phyloP scores from a whole-genome alignment of 257 asterid genomes.

The Solanum tarapatanum region DNA sequence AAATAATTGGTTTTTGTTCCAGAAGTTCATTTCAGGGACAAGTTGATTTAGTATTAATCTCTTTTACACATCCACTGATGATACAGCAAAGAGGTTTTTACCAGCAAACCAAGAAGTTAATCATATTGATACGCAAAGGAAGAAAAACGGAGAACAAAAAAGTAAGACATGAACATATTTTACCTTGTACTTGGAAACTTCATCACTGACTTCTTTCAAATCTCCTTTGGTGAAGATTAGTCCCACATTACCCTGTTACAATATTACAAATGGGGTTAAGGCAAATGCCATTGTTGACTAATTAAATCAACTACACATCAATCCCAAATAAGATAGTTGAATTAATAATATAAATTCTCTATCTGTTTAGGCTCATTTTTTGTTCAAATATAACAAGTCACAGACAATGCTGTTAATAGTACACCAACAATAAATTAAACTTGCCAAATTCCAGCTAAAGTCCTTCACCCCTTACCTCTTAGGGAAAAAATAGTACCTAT shows the following conservation, averaged over 20 bases:
- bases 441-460: not conserved
- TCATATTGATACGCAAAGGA: not conserved
- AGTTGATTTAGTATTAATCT: not conserved
- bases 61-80: not conserved
- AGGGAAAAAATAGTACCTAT: not conserved
- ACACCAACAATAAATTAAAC: not conserved
- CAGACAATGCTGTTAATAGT: not conserved
- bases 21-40: not conserved
- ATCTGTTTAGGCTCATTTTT: not conserved
- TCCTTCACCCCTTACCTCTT: not conserved
- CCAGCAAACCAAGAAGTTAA: not conserved
- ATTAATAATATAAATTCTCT: not conserved
- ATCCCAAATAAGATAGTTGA: not conserved
- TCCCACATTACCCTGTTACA: constrained; percentile 26
- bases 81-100: not conserved
- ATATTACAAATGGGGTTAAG: not conserved
- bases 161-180: not conserved
- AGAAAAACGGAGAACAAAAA: not conserved
- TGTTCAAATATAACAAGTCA: not conserved
- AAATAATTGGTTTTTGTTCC: not conserved
- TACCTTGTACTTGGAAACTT: constrained; percentile 22
- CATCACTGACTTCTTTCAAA: constrained; percentile 31
- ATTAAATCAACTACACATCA: not conserved
- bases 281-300: not conserved
- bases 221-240: constrained; percentile 27